Percentiles rank a stretch among this genome's conserved stretches.
Conservation (phyloP, 1,139 yeast genomes). For the Yamadazyma triangularis region DNA sequence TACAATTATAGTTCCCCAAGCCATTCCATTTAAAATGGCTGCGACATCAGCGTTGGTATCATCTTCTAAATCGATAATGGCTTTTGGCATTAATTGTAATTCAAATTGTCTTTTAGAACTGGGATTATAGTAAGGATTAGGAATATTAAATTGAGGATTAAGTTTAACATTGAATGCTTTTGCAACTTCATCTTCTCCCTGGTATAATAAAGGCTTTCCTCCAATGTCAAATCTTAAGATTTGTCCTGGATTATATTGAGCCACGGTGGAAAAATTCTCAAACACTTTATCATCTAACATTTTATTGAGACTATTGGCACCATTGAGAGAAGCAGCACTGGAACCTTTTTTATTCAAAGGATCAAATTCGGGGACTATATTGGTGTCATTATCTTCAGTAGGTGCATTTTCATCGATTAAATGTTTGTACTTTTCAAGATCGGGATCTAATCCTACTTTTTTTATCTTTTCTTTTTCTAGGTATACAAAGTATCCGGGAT, state of each 20-base stretch:
- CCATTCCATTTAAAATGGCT: constrained; percentile 73
- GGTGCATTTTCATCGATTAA: constrained; percentile 40
- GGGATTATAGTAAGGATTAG: constrained; percentile 58
- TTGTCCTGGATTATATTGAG: constrained; percentile 80
- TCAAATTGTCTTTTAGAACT: constrained; percentile 67
- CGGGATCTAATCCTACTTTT: constrained; percentile 30
- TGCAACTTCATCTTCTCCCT: constrained; percentile 55
- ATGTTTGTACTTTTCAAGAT: constrained; percentile 43
- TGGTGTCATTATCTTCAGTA: constrained; percentile 13
- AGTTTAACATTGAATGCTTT: constrained; percentile 31
- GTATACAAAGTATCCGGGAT: constrained; percentile 62
- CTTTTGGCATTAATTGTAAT: constrained; percentile 90
- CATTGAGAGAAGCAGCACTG: constrained; percentile 21
- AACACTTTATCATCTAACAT: constrained; percentile 73
- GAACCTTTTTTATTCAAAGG: constrained; percentile 1
- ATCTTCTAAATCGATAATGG: constrained; percentile 75
- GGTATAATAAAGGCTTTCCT: constrained; percentile 71
- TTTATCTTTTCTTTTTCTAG: constrained; percentile 63
- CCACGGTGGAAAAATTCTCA: constrained; percentile 69
- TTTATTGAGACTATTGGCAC: constrained; percentile 39
- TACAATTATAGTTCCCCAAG: constrained; percentile 93
- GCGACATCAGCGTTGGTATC: constrained; percentile 22
- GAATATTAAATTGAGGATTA: constrained; percentile 28
- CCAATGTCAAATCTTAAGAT: constrained; percentile 77
- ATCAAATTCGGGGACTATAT: constrained; percentile 21